These are phyloP conservation scores for Cryptosporidium sp. DNA, from an alignment of 169 alveolate genomes.

Conservation along the genomic window DNA sequence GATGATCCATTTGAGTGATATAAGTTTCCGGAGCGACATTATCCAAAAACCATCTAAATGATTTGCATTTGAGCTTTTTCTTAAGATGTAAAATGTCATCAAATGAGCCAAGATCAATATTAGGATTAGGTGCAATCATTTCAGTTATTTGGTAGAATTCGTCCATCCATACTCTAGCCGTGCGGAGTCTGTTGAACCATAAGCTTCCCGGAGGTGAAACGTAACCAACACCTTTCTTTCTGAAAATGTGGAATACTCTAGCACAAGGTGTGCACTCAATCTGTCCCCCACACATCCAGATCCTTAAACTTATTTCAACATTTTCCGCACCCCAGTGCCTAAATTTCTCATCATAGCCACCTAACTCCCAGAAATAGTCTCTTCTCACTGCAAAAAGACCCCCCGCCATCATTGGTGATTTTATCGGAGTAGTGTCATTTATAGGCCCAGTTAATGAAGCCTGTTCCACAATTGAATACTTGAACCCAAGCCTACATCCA, in stretches of 20 bases:
- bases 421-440: slow-evolving; percentile 61
- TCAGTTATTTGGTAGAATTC: slow-evolving; percentile 77
- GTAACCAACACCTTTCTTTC: slow-evolving; percentile 79
- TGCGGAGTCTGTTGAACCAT: slow-evolving; percentile 78
- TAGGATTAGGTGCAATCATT: slow-evolving; percentile 45
- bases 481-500: slow-evolving; percentile 77
- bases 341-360: slow-evolving; percentile 81
- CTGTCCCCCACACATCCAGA: slow-evolving; percentile 80
- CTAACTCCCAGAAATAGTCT: slow-evolving; percentile 75
- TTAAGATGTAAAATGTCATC: slow-evolving; percentile 76
- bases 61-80: slow-evolving; percentile 75
- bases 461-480: slow-evolving; percentile 76
- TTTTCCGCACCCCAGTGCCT: slow-evolving; percentile 80
- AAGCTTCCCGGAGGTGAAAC: slow-evolving; percentile 72
- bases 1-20: slow-evolving; percentile 28
- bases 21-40: slow-evolving; percentile 73
- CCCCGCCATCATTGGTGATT: slow-evolving; percentile 80
- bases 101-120: slow-evolving; percentile 37
- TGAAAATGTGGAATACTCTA: slow-evolving; percentile 77
- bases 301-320: slow-evolving; percentile 75
- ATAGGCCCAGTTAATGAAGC: slow-evolving; percentile 74
- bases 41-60: slow-evolving; percentile 78
- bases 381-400: slow-evolving; percentile 79
- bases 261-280: slow-evolving; percentile 77
- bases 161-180: slow-evolving; percentile 79